Evolutionary conservation across 345 rosid species (phyloP).

Genomic region (Capsella bursapastoris): DNA sequence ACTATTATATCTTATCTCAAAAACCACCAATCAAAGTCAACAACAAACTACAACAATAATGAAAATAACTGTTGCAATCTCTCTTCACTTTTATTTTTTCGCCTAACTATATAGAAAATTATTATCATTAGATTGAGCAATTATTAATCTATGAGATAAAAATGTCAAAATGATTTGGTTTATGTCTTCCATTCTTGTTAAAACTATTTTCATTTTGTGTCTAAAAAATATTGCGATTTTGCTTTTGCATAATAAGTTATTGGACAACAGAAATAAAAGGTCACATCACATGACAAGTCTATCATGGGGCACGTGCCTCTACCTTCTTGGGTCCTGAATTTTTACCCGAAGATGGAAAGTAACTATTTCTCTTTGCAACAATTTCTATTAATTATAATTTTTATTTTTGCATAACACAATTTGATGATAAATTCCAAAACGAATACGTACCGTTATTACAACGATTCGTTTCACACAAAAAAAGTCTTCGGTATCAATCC

Average conservation of each 20-base stretch:
- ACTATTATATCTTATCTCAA: background rate
- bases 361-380: conserved; percentile 15
- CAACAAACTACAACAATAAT: background rate
- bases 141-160: conserved; percentile 7
- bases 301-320: conserved; percentile 46
- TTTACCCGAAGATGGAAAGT: conserved; percentile 31
- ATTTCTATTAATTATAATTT: background rate
- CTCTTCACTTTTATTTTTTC: background rate
- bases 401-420: too few species aligned
- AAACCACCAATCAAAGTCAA: background rate
- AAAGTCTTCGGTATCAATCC: conserved; percentile 24
- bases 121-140: background rate
- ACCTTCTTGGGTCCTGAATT: conserved; percentile 34
- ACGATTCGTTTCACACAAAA: conserved; percentile 40
- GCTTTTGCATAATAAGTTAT: background rate
- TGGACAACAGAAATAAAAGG: conserved; percentile 26
- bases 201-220: background rate
- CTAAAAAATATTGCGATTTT: background rate
- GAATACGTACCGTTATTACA: conserved; percentile 19
- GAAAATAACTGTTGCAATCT: conserved; percentile 1
- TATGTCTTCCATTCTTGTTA: conserved; percentile 19
- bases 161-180: conserved; percentile 24
- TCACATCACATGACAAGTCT: conserved; percentile 44
- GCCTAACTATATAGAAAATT: conserved; percentile 10
- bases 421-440: background rate